Percentiles rank a stretch among this genome's conserved stretches.
These are phyloP conservation scores for Phytophthora syringae DNA, from an alignment of 352 stramenopile species.

Conservation along the genomic window DNA sequence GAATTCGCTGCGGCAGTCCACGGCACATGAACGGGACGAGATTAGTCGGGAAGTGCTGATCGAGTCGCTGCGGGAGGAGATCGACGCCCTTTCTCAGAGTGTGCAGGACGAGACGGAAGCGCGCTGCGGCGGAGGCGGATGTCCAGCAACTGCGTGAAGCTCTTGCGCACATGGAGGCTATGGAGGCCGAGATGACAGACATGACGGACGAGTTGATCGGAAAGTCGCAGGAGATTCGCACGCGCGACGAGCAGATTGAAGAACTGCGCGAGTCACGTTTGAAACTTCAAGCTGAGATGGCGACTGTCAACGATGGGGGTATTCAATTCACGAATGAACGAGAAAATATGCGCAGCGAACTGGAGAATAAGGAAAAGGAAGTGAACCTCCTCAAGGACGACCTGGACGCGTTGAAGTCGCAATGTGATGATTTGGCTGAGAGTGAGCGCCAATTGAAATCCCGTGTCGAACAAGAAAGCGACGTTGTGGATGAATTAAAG, in stretches of 20 bases:
- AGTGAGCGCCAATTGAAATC: conserved; percentile 48
- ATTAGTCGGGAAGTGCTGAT: conserved; percentile 71
- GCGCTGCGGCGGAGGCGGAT: conserved; percentile 63
- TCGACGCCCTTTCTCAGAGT: conserved; percentile 64
- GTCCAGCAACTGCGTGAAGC: conserved; percentile 61
- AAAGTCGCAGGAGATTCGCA: conserved; percentile 74
- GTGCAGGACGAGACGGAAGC: conserved; percentile 75
- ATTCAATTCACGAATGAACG: conserved; percentile 51
- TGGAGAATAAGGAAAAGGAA: conserved; percentile 46
- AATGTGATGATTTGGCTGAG: conserved; percentile 65
- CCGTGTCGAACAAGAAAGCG: conserved; percentile 51
- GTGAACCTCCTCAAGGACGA: conserved; percentile 42
- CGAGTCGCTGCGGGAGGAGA: conserved; percentile 68
- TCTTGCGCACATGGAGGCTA: conserved; percentile 68
- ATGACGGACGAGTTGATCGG: conserved; percentile 84
- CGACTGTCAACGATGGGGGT: conserved; percentile 50
- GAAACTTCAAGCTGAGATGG: conserved; percentile 57
- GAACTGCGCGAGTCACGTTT: conserved; percentile 49
- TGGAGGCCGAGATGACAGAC: conserved; percentile 78
- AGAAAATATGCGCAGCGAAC: conserved; percentile 42
- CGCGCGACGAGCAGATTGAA: conserved; percentile 71
- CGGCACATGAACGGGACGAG: conserved; percentile 64
- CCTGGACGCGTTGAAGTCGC: conserved; percentile 45
- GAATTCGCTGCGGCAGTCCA: conserved; percentile 53
- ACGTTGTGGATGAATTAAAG: conserved; percentile 49